phyloP scores from a whole-genome alignment of 345 rosid genomes.

The Linum tenue region DNA sequence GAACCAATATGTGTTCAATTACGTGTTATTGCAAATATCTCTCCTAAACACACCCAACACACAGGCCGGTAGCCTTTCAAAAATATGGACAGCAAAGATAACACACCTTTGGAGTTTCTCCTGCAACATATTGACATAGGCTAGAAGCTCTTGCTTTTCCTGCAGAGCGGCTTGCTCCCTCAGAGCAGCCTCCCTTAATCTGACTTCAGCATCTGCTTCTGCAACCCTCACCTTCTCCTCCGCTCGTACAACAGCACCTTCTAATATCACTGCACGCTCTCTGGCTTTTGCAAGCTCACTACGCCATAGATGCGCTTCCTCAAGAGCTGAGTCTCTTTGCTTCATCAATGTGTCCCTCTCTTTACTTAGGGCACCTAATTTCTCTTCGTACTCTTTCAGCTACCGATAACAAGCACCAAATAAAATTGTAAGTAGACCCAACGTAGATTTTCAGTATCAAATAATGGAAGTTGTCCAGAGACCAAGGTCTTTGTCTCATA shows the following conservation, averaged over 20 bases:
- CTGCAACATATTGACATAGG: slow-evolving; percentile 69
- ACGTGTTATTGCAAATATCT: too few species aligned
- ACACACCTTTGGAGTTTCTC: slow-evolving; percentile 82
- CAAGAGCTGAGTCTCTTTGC: slow-evolving; percentile 79
- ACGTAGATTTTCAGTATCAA: background rate
- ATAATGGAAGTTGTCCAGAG: background rate
- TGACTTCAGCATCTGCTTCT: slow-evolving; percentile 70
- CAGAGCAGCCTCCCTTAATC: slow-evolving; percentile 65
- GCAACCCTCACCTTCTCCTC: slow-evolving; percentile 87
- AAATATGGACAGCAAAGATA: background rate
- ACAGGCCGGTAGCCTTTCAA: too few species aligned
- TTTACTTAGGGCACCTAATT: slow-evolving; percentile 38
- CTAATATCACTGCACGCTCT: slow-evolving; percentile 79
- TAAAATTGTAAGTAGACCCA: background rate
- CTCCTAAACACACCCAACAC: too few species aligned
- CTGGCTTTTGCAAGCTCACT: slow-evolving; percentile 93
- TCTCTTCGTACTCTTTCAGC: slow-evolving; percentile 72
- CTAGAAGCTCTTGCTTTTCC: slow-evolving; percentile 87
- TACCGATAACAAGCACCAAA: slow-evolving; percentile 16
- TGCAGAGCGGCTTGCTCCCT: slow-evolving; percentile 60
- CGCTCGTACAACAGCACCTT: slow-evolving; percentile 83
- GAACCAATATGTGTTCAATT: too few species aligned
- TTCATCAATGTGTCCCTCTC: slow-evolving; percentile 69
- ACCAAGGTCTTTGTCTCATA: background rate
- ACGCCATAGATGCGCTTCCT: slow-evolving; percentile 96